These are phyloP conservation scores for Adansonia grandidieri DNA, from an alignment of 441 rosid species.

Conservation along the genomic window DNA sequence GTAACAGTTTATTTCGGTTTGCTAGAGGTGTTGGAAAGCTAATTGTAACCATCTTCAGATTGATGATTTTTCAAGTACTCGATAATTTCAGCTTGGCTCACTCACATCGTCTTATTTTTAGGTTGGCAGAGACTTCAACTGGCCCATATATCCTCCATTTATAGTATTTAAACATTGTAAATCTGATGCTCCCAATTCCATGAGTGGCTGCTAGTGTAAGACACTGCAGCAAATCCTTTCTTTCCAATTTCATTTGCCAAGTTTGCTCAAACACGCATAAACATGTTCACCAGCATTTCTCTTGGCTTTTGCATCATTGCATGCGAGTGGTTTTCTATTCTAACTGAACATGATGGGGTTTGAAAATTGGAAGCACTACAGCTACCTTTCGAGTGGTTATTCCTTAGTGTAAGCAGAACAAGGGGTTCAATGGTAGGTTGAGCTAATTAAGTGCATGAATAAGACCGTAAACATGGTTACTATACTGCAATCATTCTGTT, in stretches of 20 bases:
- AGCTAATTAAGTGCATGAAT: conserved; percentile 25
- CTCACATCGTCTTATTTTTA: background rate
- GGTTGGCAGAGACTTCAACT: background rate
- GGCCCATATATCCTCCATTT: background rate
- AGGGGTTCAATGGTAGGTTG: background rate
- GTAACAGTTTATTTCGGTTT: background rate
- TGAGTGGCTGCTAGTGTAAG: background rate
- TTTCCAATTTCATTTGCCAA: background rate
- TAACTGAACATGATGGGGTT: too few species aligned
- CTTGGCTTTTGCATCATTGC: background rate
- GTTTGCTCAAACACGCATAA: conserved; percentile 31
- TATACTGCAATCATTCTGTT: background rate
- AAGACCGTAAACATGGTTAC: background rate
- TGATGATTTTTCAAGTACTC: too few species aligned
- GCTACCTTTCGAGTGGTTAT: conserved; percentile 6
- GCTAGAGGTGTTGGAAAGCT: background rate
- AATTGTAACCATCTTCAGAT: too few species aligned
- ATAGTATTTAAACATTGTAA: background rate
- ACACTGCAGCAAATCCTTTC: background rate
- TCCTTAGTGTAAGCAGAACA: background rate
- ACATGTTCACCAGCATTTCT: conserved; percentile 27
- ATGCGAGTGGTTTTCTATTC: background rate
- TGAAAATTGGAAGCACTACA: conserved; percentile 8
- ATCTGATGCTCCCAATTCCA: background rate
- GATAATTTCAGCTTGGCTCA: too few species aligned